phyloP scores from a whole-genome alignment of 2,329 filamentous ascomycete genomes.

The Chalaropsis ovoidea region DNA sequence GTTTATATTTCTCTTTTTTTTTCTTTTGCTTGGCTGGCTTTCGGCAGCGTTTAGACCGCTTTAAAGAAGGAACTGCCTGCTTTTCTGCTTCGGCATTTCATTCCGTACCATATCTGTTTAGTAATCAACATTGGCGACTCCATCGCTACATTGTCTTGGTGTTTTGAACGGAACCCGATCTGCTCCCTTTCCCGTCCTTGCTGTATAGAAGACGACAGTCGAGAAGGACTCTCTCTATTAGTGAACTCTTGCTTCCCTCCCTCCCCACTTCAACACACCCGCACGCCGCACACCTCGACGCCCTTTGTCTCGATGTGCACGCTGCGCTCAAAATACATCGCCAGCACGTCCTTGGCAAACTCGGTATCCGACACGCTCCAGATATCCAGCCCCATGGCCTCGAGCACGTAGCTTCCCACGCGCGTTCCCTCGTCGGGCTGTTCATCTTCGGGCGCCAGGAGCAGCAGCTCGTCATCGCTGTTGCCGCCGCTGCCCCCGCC shows the following conservation, averaged over 20 bases:
- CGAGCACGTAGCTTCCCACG: conserved; percentile 54
- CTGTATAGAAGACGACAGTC: not conserved
- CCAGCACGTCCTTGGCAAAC: conserved; percentile 55
- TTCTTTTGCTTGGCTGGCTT: not conserved
- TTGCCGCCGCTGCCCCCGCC: conserved; percentile 24
- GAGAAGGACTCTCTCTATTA: no score
- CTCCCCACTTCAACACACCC: conserved; percentile 46
- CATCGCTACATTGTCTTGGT: not conserved
- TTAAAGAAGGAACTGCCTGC: no score
- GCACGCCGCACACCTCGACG: conserved; percentile 64
- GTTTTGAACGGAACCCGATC: not conserved
- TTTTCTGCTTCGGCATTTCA: not conserved
- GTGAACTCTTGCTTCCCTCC: not conserved
- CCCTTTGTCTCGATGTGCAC: conserved; percentile 56
- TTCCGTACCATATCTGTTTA: not conserved
- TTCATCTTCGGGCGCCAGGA: conserved; percentile 29
- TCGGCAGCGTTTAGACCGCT: no score
- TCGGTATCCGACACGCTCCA: conserved; percentile 63
- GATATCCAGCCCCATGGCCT: conserved; percentile 63
- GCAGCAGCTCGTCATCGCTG: conserved; percentile 33
- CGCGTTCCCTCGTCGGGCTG: conserved; percentile 33
- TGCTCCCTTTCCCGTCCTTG: not conserved
- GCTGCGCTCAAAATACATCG: conserved; percentile 54
- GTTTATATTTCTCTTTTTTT: not conserved
- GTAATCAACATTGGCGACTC: not conserved